Evolutionary conservation across 129 eudicot genomes (phyloP).

Genomic region (Flaveria ramosissima): DNA sequence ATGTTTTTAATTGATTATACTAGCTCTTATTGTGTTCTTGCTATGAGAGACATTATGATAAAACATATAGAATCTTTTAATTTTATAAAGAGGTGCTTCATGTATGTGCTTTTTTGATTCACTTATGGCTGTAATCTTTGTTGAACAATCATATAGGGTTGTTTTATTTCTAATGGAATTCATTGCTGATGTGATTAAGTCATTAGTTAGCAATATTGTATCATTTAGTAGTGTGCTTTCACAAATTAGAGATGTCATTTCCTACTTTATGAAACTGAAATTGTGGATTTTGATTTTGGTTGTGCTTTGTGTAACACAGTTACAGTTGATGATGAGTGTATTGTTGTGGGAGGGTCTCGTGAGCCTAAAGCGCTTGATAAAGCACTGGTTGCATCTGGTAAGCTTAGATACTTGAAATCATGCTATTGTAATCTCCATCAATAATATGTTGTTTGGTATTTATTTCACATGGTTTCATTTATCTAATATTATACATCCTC

Average conservation of each 20-base stretch:
- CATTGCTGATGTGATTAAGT: neutral
- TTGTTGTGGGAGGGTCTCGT: slow-evolving; percentile 22
- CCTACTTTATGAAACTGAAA: neutral
- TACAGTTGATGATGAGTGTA: slow-evolving; percentile 19
- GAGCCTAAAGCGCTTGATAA: slow-evolving; percentile 10
- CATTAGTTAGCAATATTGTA: neutral
- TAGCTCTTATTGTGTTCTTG: neutral
- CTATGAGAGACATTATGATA: neutral
- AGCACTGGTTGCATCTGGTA: slow-evolving; percentile 21
- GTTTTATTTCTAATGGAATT: neutral
- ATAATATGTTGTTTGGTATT: no score
- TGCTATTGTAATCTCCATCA: neutral
- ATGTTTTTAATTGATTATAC: neutral
- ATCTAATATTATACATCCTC: no score
- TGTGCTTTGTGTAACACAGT: slow-evolving; percentile 20
- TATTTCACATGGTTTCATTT: no score
- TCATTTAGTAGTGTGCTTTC: neutral
- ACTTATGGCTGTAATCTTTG: neutral
- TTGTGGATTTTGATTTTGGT: slow-evolving; percentile 4
- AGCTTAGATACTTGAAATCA: slow-evolving; percentile 5
- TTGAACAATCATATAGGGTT: neutral
- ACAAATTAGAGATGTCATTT: neutral
- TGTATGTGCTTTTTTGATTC: neutral
- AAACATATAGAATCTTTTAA: neutral
- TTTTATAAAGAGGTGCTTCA: neutral